phyloP scores from a whole-genome alignment of 1,139 yeast species.

The Saccharomycopsis hybrid region DNA sequence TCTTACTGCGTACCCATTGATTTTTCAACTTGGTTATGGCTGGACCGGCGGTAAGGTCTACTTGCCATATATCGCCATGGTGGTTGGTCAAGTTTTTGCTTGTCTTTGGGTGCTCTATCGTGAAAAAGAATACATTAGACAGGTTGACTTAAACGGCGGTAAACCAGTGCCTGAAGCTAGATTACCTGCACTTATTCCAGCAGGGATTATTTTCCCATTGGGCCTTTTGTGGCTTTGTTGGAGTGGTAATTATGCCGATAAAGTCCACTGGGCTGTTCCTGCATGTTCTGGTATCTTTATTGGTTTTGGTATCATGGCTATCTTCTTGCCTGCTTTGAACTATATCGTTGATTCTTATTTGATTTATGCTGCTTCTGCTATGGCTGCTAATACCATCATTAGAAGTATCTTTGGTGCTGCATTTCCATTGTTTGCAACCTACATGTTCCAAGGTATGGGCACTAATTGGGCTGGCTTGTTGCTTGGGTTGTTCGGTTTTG shows the following conservation, averaged over 20 bases:
- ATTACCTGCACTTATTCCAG: conserved; percentile 65
- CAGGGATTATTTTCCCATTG: conserved; percentile 61
- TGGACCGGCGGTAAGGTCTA: conserved; percentile 52
- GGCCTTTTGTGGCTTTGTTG: conserved; percentile 84
- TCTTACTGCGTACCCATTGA: conserved; percentile 73
- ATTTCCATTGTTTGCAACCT: conserved; percentile 74
- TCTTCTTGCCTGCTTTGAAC: conserved; percentile 72
- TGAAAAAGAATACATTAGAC: conserved; percentile 33
- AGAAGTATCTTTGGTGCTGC: conserved; percentile 62
- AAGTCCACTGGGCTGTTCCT: conserved; percentile 83
- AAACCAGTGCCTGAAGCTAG: conserved; percentile 75
- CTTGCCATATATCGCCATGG: conserved; percentile 55
- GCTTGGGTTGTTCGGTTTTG: conserved; percentile 59
- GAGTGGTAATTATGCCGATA: conserved; percentile 67
- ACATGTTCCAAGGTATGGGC: conserved; percentile 70
- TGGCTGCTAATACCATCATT: conserved; percentile 79
- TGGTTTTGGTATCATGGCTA: conserved; percentile 69
- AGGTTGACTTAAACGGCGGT: conserved; percentile 43
- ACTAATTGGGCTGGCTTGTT: conserved; percentile 80
- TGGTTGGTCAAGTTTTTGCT: conserved; percentile 63
- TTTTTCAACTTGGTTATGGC: conserved; percentile 56
- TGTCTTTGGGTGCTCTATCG: conserved; percentile 31
- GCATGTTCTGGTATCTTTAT: conserved; percentile 63
- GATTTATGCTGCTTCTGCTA: conserved; percentile 79
- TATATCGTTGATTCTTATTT: conserved; percentile 78